Evolutionary conservation across 768 basidiomycete genomes (phyloP).

Genomic region (Cubamyces lactineus): DNA sequence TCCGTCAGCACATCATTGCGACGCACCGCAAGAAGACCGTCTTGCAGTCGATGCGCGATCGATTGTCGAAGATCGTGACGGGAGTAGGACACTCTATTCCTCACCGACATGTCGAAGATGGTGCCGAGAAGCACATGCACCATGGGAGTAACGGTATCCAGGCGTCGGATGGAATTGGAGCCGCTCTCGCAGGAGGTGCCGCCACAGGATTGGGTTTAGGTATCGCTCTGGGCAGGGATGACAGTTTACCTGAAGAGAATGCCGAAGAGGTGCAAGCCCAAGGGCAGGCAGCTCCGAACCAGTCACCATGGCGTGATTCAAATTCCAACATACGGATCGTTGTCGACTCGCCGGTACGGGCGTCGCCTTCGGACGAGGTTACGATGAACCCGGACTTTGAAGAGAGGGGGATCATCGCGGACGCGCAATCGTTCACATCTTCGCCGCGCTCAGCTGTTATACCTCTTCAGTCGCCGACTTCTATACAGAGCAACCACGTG

Average conservation of each 20-base stretch:
- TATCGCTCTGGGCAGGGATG: constrained; percentile 10
- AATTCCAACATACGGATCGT: not conserved
- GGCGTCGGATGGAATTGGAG: constrained; percentile 30
- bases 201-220: constrained; percentile 26
- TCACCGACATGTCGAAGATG: constrained; percentile 8
- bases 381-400: constrained; percentile 16
- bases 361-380: constrained; percentile 17
- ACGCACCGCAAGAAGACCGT: constrained; percentile 20
- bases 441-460: constrained; percentile 38
- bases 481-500: constrained; percentile 17
- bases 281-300: not conserved
- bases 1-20: constrained; percentile 25
- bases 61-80: not conserved
- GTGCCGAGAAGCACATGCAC: constrained; percentile 3
- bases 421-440: constrained; percentile 38
- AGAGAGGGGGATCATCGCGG: constrained; percentile 29
- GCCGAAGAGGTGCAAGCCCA: not conserved
- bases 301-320: constrained; percentile 5
- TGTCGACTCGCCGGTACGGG: constrained; percentile 5
- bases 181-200: constrained; percentile 28
- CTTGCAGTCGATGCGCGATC: constrained; percentile 15
- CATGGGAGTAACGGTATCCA: constrained; percentile 18
- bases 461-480: constrained; percentile 29
- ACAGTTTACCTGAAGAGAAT: not conserved
- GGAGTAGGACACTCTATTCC: not conserved